These are phyloP conservation scores for Monascus purpureus DNA, from an alignment of 495 filamentous ascomycete species.

Conservation along the genomic window DNA sequence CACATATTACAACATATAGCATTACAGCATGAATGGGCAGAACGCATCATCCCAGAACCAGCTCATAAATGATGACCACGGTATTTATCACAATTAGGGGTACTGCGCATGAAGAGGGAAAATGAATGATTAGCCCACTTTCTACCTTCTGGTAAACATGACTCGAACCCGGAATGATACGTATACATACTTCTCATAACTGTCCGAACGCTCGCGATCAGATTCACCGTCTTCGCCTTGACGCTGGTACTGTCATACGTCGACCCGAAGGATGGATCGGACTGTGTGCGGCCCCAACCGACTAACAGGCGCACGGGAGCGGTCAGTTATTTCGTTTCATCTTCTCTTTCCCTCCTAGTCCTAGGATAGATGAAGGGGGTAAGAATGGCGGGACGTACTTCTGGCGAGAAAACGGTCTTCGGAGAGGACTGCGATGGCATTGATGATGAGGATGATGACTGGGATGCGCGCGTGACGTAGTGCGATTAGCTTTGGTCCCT, in stretches of 20 bases:
- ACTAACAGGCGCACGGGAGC: no score
- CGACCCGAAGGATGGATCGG: conserved; percentile 64
- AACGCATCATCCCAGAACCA: conserved; percentile 77
- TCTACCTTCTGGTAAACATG: no score
- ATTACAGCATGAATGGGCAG: no score
- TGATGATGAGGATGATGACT: conserved; percentile 79
- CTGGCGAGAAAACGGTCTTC: conserved; percentile 96
- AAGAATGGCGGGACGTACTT: conserved; percentile 41
- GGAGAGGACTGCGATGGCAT: conserved; percentile 87
- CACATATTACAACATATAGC: no score
- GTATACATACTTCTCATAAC: conserved; percentile 75
- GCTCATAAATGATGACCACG: conserved; percentile 76
- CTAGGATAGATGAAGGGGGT: no score
- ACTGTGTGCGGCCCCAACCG: conserved; percentile 55
- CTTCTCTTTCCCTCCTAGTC: no score
- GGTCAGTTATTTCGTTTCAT: no score
- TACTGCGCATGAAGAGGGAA: conserved; percentile 38
- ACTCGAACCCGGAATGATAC: conserved; percentile 6
- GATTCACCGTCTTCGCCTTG: conserved; percentile 73
- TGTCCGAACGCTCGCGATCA: conserved; percentile 82
- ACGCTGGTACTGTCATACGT: conserved; percentile 59
- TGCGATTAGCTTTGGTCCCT: neutral
- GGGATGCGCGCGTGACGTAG: conserved; percentile 6
- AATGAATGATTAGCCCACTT: no score
- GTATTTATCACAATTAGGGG: conserved; percentile 88